Evolutionary conservation across 2,329 filamentous ascomycete genomes (phyloP).

Genomic region (Orbilia quercus): DNA sequence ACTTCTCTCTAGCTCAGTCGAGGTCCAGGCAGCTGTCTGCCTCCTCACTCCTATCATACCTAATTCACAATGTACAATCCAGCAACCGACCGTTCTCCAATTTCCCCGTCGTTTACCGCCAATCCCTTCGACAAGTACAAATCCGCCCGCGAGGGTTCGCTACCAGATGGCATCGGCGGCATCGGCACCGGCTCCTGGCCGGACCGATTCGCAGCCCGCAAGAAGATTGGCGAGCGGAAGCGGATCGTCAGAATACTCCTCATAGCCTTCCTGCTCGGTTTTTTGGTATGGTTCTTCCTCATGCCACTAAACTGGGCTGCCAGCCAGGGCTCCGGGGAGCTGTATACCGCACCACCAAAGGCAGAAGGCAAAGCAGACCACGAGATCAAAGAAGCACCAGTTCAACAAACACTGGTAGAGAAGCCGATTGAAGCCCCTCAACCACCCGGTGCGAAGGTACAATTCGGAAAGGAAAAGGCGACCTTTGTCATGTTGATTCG

Average conservation of each 20-base stretch:
- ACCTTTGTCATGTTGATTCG: slow-evolving; percentile 60
- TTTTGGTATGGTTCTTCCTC: slow-evolving; percentile 47
- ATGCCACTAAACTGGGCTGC: slow-evolving; percentile 37
- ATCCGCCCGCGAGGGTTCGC: slow-evolving; percentile 36
- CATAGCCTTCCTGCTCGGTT: slow-evolving; percentile 24
- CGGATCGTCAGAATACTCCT: slow-evolving; percentile 33
- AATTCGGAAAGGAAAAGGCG: slow-evolving; percentile 59
- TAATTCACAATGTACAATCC: slow-evolving; percentile 43
- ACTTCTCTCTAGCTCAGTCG: neutral
- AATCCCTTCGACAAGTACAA: slow-evolving; percentile 56
- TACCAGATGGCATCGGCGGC: slow-evolving; percentile 48
- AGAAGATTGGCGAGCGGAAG: slow-evolving; percentile 44
- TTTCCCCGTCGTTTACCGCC: slow-evolving; percentile 47
- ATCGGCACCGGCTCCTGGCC: slow-evolving; percentile 50
- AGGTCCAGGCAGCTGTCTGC: neutral
- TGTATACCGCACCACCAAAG: slow-evolving; percentile 12
- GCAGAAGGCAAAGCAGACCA: slow-evolving; percentile 25
- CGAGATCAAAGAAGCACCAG: slow-evolving; percentile 6
- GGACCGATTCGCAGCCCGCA: slow-evolving; percentile 26
- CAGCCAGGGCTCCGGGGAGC: slow-evolving; percentile 16
- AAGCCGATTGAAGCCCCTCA: neutral
- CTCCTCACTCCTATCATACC: neutral
- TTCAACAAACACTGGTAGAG: slow-evolving; percentile 3
- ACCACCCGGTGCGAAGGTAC: slow-evolving; percentile 6
- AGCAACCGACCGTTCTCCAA: slow-evolving; percentile 39